These are phyloP conservation scores for Dioszegia aurantiaca DNA, from an alignment of 768 basidiomycete species.

Conservation along the genomic window DNA sequence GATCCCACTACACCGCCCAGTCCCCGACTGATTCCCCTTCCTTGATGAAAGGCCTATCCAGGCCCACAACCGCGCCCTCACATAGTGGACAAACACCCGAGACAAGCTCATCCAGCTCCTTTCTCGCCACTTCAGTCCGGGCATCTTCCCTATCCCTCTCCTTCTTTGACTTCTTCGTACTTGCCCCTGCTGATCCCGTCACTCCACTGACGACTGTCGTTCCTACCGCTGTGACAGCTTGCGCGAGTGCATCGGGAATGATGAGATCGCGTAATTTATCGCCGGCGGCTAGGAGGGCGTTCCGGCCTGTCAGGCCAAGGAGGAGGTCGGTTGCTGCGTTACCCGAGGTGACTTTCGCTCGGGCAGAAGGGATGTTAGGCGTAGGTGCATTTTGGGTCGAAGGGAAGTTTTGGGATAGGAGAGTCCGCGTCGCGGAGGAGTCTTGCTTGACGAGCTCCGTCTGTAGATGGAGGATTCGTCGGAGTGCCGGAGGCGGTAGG, in stretches of 20 bases:
- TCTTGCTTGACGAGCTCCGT: conserved; percentile 69
- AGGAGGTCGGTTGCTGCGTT: conserved; percentile 43
- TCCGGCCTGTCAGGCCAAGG: conserved; percentile 45
- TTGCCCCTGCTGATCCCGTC: conserved; percentile 55
- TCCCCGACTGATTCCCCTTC: conserved; percentile 67
- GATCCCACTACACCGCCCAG: conserved; percentile 35
- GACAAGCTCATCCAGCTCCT: conserved; percentile 83
- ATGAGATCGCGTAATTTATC: conserved; percentile 88
- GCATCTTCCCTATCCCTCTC: conserved; percentile 57
- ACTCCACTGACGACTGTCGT: conserved; percentile 56
- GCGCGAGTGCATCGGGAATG: conserved; percentile 85
- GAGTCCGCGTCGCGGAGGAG: conserved; percentile 27
- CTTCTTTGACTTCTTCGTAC: conserved; percentile 53
- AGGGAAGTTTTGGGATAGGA: conserved; percentile 36
- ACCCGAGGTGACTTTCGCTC: conserved; percentile 30
- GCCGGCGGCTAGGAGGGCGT: conserved; percentile 77
- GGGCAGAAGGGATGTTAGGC: conserved; percentile 3
- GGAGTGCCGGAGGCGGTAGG: conserved; percentile 73
- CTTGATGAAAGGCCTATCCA: conserved; percentile 80
- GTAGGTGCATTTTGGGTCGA: conserved; percentile 1
- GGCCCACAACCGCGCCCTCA: conserved; percentile 73
- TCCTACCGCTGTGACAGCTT: conserved; percentile 62
- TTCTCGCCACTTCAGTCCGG: conserved; percentile 69
- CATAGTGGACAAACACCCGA: conserved; percentile 89
- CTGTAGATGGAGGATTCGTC: conserved; percentile 81